Evolutionary conservation across 148 eudicot species (phyloP), one percentile per base, ranked within the genome.

Genomic region (Fagopyrum tataricum): DNA sequence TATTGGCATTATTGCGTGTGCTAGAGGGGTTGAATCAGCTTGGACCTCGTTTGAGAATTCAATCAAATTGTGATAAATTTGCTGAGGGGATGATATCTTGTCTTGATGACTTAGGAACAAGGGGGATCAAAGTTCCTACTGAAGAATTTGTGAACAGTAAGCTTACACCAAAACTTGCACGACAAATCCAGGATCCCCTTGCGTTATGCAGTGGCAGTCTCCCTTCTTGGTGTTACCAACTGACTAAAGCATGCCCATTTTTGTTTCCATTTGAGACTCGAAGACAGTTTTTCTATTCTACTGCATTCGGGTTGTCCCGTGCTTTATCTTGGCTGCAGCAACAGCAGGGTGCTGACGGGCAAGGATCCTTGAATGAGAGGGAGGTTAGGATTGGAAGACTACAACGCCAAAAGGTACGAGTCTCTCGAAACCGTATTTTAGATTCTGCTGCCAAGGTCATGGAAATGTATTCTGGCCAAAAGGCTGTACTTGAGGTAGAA

Each of bases 391-490:
- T 95, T 70, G 97, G 99, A 73, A 87, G 99, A 78, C 78, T 96
- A 67, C 96, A 96, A 74, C 89, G 99, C 47, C 99, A 96, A 78
- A 96, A 96, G 79, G 99, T 96, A 66, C 96, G 99, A 48, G 97
- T 96, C 12, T 96, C 99, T 4, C 86, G 99, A 58, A 96, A 81
- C 79, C 86, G 99, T 41, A 96, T 96, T 74, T 80, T 96, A 75
- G 99, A 96, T 84, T 96, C 99, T 69, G 99, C 99, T 82, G 92
- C 89, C 9, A 96, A 96, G 81, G 99, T 96, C 62, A 96, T 96
- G 99, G 99, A 96, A 81, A 96, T 96, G 97, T 96, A 90, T 82
- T 90, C 97, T 14, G 90, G 96, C 73, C 99, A 96, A 79, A 96
- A 96, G 79, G 96, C 99, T 76, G 96, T 92, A 41, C 96, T 96